phyloP scores from a whole-genome alignment of 169 alveolate species.

The Plasmodium chabaudi region DNA sequence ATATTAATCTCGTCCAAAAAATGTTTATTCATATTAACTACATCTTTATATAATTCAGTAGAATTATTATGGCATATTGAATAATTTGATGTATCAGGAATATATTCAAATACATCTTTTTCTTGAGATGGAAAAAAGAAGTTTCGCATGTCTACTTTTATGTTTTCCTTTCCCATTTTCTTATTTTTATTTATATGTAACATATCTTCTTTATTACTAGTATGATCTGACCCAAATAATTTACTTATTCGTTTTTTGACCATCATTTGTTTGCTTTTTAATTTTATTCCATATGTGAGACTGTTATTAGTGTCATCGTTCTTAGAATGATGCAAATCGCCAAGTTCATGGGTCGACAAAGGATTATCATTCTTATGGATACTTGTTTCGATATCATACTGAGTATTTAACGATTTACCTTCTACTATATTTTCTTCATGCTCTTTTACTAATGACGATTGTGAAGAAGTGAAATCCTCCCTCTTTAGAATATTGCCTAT shows the following conservation, averaged over 20 bases:
- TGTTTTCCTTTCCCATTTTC: conserved; percentile 38
- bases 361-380: too few species aligned
- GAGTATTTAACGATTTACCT: not conserved
- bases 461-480: too few species aligned
- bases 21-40: conserved; percentile 55
- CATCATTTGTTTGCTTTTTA: conserved; percentile 16
- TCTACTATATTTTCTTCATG: not conserved
- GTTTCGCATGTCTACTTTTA: conserved; percentile 48
- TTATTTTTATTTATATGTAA: conserved; percentile 7
- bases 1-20: conserved; percentile 58
- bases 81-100: conserved; percentile 66
- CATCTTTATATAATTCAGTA: conserved; percentile 71
- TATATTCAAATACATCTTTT: conserved; percentile 68
- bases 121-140: conserved; percentile 60
- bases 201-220: conserved; percentile 4
- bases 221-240: not conserved
- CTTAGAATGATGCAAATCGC: not conserved
- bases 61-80: conserved; percentile 57
- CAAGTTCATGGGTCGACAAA: too few species aligned
- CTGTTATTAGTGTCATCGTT: conserved; percentile 1
- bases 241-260: conserved; percentile 4
- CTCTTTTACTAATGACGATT: not conserved
- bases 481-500: too few species aligned
- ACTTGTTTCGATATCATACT: not conserved
- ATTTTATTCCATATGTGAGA: not conserved